Conservation (phyloP, 495 filamentous ascomycete species). For the Rostrohypoxylon terebratum region DNA sequence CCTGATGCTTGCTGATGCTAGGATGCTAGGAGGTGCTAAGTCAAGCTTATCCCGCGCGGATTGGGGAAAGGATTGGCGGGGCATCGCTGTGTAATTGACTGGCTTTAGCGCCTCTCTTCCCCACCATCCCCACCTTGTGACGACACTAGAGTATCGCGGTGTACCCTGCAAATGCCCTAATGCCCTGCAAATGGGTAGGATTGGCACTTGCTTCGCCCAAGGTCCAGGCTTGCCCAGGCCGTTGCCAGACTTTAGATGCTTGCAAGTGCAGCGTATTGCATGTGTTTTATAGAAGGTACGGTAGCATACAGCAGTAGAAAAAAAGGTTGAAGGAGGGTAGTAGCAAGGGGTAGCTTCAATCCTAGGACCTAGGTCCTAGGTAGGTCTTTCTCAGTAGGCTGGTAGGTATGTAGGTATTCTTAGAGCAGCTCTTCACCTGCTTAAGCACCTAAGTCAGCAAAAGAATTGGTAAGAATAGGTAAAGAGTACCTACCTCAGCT, state of each 20-base stretch:
- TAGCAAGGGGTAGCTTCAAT: conserved; percentile 1
- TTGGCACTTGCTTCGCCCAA: conserved; percentile 35
- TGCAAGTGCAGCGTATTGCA: background rate
- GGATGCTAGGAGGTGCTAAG: conserved; percentile 11
- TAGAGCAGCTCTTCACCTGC: background rate
- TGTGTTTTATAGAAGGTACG: background rate
- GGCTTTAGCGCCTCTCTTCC: conserved; percentile 17
- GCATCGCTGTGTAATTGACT: conserved; percentile 35
- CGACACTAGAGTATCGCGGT: conserved; percentile 42
- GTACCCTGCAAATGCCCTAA: conserved; percentile 37
- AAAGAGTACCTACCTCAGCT: too few relatives aligned
- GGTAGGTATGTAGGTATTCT: background rate
- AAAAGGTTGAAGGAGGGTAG: conserved; percentile 28
- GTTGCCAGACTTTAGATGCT: conserved; percentile 20
- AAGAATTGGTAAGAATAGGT: too few relatives aligned
- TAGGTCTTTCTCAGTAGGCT: background rate
- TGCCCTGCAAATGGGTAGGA: conserved; percentile 44
- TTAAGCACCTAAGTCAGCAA: background rate
- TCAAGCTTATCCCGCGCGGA: conserved; percentile 21
- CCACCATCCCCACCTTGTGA: conserved; percentile 44
- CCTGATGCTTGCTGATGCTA: conserved; percentile 4
- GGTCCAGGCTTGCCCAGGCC: conserved; percentile 33
- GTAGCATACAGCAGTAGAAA: background rate
- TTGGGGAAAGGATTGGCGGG: conserved; percentile 43
- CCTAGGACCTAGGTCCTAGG: too few relatives aligned